These are phyloP conservation scores for Aurinia saxatilis DNA, from an alignment of 345 rosid genomes.

Conservation along the genomic window DNA sequence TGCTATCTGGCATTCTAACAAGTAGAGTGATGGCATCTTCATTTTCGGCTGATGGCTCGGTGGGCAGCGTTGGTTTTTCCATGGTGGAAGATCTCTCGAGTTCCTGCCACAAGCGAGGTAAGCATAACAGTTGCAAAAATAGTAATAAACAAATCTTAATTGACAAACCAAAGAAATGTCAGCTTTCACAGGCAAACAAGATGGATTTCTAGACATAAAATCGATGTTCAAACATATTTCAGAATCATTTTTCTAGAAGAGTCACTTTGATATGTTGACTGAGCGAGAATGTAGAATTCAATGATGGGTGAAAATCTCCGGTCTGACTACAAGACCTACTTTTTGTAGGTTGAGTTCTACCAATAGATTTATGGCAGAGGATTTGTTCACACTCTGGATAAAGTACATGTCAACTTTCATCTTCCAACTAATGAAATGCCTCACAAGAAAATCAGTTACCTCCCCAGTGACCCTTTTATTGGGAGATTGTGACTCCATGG, in stretches of 20 bases:
- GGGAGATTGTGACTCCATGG: slow-evolving; percentile 1
- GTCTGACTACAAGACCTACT: not conserved
- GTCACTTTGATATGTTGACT: not conserved
- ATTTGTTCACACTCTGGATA: not conserved
- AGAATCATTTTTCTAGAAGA: not conserved
- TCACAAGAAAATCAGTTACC: slow-evolving; percentile 13
- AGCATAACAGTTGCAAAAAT: not conserved
- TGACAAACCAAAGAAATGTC: not conserved
- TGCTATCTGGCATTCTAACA: slow-evolving; percentile 75
- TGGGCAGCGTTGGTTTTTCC: slow-evolving; percentile 40
- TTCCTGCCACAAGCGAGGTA: slow-evolving; percentile 34
- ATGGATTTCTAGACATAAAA: not conserved
- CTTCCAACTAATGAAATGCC: not conserved
- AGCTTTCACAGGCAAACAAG: not conserved
- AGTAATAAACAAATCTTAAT: not conserved
- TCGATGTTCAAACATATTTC: not conserved
- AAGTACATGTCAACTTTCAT: not conserved
- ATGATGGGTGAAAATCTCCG: not conserved
- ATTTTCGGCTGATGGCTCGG: slow-evolving; percentile 56
- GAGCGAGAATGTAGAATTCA: not conserved
- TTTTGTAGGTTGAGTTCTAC: not conserved
- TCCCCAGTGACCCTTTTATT: not conserved
- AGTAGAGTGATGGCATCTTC: slow-evolving; percentile 58
- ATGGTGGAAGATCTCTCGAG: slow-evolving; percentile 29
- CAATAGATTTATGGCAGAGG: not conserved